These are phyloP conservation scores for Blepharisma undulans DNA, from an alignment of 169 alveolate species.

Conservation along the genomic window DNA sequence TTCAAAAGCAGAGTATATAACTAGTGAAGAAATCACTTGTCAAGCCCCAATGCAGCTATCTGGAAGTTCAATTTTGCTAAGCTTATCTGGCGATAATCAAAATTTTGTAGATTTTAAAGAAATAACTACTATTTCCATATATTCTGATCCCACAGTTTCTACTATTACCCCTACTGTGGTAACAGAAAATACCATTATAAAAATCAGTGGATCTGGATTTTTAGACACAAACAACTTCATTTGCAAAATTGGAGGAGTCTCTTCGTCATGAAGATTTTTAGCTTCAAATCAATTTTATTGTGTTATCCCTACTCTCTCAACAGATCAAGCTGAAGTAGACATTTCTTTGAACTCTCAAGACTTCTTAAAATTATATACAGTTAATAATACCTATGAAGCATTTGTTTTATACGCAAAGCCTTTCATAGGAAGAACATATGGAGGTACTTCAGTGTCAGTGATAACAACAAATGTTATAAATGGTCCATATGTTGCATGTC, in stretches of 20 bases:
- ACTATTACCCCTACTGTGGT: neutral
- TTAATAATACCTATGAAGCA: neutral
- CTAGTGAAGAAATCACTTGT: neutral
- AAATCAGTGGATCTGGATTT: neutral
- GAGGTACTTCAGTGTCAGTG: neutral
- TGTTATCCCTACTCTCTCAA: neutral
- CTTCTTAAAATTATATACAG: neutral
- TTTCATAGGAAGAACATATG: neutral
- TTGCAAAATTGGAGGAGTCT: neutral
- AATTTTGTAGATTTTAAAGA: neutral
- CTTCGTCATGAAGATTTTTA: neutral
- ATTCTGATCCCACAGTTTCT: neutral
- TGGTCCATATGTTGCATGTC: neutral
- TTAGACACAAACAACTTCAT: neutral
- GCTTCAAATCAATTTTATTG: neutral
- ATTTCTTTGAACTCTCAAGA: neutral
- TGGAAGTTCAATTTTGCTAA: neutral
- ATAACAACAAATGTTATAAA: neutral
- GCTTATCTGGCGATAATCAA: neutral
- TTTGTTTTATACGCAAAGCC: neutral
- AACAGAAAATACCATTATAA: neutral
- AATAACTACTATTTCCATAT: neutral
- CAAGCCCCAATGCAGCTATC: neutral
- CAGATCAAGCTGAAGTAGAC: neutral
- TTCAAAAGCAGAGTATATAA: neutral